Evolutionary conservation across 768 basidiomycete species (phyloP).

Genomic region (Mycena alexandri): DNA sequence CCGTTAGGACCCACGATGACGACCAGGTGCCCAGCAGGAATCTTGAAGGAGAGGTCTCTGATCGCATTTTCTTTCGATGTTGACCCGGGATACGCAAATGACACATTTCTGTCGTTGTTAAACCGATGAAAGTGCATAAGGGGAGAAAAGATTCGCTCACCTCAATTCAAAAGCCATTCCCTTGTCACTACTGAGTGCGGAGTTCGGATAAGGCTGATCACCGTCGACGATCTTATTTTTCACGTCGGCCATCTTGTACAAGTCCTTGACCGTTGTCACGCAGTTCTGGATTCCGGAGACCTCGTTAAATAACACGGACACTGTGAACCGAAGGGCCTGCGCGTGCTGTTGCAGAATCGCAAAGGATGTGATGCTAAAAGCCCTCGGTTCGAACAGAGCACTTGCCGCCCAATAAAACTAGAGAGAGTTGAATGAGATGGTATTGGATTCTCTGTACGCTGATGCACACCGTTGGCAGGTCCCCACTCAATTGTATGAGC

Average conservation of each 20-base stretch:
- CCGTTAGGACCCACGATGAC: conserved; percentile 54
- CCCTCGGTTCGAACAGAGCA: conserved; percentile 41
- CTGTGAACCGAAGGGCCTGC: conserved; percentile 38
- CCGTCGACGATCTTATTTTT: conserved; percentile 44
- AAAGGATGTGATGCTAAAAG: conserved; percentile 43
- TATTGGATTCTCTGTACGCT: too few species aligned
- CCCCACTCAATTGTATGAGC: neutral
- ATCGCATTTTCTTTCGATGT: conserved; percentile 33
- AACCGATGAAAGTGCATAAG: too few species aligned
- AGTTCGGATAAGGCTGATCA: conserved; percentile 39
- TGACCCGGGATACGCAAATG: conserved; percentile 49
- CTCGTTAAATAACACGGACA: conserved; percentile 20
- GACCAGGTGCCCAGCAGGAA: conserved; percentile 45
- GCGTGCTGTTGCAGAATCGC: conserved; percentile 46
- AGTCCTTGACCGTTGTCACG: conserved; percentile 32
- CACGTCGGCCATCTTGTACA: conserved; percentile 40
- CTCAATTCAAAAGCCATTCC: conserved; percentile 33
- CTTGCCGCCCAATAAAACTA: conserved; percentile 45
- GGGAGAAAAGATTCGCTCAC: neutral
- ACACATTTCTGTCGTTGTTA: conserved; percentile 47
- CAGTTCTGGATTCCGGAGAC: neutral
- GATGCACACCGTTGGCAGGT: conserved; percentile 20
- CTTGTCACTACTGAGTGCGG: conserved; percentile 22
- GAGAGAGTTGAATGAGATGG: too few species aligned
- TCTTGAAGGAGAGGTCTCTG: conserved; percentile 44